Base-by-base conservation (phyloP, 768 basidiomycete genomes). In the Phaffia australis region DNA sequence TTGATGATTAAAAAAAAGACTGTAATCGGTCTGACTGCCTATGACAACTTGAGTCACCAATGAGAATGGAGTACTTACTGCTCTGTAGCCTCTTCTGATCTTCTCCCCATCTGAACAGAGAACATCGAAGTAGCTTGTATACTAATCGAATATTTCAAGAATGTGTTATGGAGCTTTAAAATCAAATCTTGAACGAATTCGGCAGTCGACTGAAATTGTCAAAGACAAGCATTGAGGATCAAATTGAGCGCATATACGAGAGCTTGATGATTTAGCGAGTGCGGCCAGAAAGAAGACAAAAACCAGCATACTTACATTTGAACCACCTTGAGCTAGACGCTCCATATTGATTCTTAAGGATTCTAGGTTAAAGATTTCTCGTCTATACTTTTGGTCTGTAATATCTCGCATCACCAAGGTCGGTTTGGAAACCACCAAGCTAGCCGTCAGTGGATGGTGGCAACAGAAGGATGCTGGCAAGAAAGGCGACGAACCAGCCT, bases 131-230 rank as follows among this genome's bases (percentile, higher is more conserved):
- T 67, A 14, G 66, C 66, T 49, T 67, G 66, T 25, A 61, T 54
- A 3, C 59, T 56, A 32, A 67, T 57, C 21, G 66, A 16, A n/a
- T 46, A 63, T 27, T 64, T 69, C 49, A 51, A 50, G 21, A 64
- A 49, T 1, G 56, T 50, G 19, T 56, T 21, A 50, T 59, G 67
- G 15, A 69, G 63, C 30, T 57, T 57, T 23, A 63, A 23, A 30
- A 62, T 49, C 63, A 69, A 62, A 29, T 69, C 67, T 32, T 63
- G 56, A 0, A 69, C 67, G 25, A 69, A 69, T 9, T 63, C 67
- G 32, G 54, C 54, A 15, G 67, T 63, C 2, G 67, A 69, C 63
- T 64, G 55, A 23, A 23, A 54, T 30, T 30, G 21, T 30, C 32
- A 62, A 62, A 50, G 2, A 62, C 9, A 5, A 29, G 16, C 15